Conservation (phyloP, 345 rosid genomes). For the Salix udensis region DNA sequence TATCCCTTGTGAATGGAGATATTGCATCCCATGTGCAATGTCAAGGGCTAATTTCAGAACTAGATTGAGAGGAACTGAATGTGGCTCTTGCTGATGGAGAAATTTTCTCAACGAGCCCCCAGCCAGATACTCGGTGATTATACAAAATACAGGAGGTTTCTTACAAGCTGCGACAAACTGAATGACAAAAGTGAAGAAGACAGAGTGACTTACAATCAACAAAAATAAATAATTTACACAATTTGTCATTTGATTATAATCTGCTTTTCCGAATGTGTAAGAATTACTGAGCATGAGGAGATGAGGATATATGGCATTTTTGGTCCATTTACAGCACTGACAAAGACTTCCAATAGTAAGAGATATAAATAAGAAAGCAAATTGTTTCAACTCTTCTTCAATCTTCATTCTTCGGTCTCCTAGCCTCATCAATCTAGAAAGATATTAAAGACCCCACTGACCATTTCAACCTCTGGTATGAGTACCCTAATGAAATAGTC, state of each 20-base stretch:
- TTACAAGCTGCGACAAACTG: slow-evolving; percentile 41
- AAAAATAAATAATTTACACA: neutral
- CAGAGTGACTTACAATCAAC: neutral
- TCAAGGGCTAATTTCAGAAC: slow-evolving; percentile 63
- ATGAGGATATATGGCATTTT: neutral
- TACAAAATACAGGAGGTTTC: slow-evolving; percentile 31
- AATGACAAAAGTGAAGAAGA: slow-evolving; percentile 17
- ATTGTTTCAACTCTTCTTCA: neutral
- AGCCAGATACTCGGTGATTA: slow-evolving; percentile 34
- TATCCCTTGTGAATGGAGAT: slow-evolving; percentile 66
- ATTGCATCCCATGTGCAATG: slow-evolving; percentile 73
- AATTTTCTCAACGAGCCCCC: slow-evolving; percentile 47
- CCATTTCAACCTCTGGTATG: neutral
- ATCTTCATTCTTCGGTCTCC: neutral
- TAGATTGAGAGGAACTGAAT: slow-evolving; percentile 54
- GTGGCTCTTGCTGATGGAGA: slow-evolving; percentile 68
- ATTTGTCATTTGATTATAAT: neutral
- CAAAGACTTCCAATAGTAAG: too few species aligned
- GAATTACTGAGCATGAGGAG: neutral
- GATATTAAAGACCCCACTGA: neutral
- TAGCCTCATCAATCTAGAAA: neutral
- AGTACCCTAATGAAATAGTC: neutral
- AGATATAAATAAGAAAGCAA: neutral
- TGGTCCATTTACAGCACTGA: neutral
- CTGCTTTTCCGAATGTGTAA: neutral